phyloP scores from a whole-genome alignment of 169 alveolate species.

The Miamiensis avidus region DNA sequence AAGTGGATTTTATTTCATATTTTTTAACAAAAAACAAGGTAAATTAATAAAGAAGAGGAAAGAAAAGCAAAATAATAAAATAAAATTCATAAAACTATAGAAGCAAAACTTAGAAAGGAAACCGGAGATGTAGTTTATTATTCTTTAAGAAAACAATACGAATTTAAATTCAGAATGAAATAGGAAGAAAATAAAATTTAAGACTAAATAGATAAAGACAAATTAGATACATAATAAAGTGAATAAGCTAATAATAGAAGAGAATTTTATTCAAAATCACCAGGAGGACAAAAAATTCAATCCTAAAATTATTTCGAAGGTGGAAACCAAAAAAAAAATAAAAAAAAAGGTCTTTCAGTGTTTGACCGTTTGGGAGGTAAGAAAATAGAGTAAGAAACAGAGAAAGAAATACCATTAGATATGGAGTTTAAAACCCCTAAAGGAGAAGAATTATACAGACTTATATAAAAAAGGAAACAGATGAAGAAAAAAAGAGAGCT shows the following conservation, averaged over 20 bases:
- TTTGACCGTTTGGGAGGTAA: neutral
- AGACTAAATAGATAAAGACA: too few relatives aligned
- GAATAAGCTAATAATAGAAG: neutral
- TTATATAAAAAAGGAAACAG: constrained; percentile 29
- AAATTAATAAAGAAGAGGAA: constrained; percentile 42
- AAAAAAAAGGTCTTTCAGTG: neutral
- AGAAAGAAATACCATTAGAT: constrained; percentile 26
- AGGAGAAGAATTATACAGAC: constrained; percentile 33
- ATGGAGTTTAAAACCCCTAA: constrained; percentile 36
- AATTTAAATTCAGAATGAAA: constrained; percentile 39
- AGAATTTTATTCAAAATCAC: neutral
- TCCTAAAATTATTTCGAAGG: neutral
- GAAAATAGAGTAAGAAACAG: neutral
- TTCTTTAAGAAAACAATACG: constrained; percentile 35
- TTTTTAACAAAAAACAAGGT: neutral
- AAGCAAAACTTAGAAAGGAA: constrained; percentile 47
- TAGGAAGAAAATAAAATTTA: constrained; percentile 34
- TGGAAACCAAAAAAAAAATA: neutral
- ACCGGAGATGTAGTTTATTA: constrained; percentile 47
- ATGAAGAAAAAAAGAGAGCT: constrained; percentile 33
- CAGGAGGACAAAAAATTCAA: neutral
- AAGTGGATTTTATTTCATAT: neutral
- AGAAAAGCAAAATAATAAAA: constrained; percentile 37
- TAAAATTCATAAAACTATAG: constrained; percentile 49
- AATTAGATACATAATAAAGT: too few relatives aligned